phyloP scores from a whole-genome alignment of 768 basidiomycete species.

The Omphalotus guepiniiformis region DNA sequence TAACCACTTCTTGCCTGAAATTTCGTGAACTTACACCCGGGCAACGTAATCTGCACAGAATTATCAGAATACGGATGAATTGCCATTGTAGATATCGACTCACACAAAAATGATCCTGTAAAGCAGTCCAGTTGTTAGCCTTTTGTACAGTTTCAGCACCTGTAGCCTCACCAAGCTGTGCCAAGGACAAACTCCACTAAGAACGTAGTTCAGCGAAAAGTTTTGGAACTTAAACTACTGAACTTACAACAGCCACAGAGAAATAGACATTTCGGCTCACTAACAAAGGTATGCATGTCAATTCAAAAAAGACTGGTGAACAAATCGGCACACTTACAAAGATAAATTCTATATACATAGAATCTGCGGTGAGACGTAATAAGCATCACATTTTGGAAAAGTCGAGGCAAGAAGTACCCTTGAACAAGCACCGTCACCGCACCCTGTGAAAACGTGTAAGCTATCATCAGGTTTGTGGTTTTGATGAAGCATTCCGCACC shows the following conservation, averaged over 20 bases:
- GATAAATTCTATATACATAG: constrained; percentile 4
- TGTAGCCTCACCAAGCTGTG: constrained; percentile 1
- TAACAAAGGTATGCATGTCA: not conserved
- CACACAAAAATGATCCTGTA: constrained; percentile 6
- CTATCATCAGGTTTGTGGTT: not conserved
- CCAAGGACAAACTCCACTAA: constrained; percentile 5
- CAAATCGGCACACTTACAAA: not conserved
- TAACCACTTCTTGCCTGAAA: too few species aligned
- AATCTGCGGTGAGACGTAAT: too few species aligned
- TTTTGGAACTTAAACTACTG: not conserved
- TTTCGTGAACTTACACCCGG: not conserved
- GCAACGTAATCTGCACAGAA: constrained; percentile 1
- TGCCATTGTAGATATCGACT: not conserved
- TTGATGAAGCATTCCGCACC: not conserved
- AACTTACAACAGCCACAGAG: not conserved
- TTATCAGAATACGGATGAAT: too few species aligned
- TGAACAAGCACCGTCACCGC: constrained; percentile 4
- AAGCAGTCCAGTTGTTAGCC: not conserved
- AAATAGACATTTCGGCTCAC: constrained; percentile 1
- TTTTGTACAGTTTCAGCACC: not conserved
- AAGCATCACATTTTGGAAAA: too few species aligned
- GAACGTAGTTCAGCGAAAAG: not conserved
- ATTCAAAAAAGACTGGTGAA: not conserved
- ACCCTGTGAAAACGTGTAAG: not conserved
- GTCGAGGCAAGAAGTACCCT: not conserved